phyloP scores from a whole-genome alignment of 257 asterid species.

The Jacaranda mimosifolia region DNA sequence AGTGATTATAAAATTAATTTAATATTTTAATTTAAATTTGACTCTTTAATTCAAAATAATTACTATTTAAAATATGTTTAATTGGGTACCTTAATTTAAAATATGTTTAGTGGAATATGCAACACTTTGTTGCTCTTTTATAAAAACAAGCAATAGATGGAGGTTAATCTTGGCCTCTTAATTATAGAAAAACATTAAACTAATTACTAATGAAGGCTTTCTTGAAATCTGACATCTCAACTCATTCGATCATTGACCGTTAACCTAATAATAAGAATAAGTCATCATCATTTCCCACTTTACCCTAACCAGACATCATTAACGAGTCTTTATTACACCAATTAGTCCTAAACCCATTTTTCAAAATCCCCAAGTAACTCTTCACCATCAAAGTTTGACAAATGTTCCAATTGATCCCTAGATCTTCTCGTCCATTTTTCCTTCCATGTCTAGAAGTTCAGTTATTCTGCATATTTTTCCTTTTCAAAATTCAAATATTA shows the following conservation, averaged over 20 bases:
- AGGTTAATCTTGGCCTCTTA: no score
- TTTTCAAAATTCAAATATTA: background rate
- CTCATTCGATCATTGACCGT: constrained; percentile 38
- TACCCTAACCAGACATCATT: constrained; percentile 13
- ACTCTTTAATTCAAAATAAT: no score
- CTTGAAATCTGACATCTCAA: constrained; percentile 31
- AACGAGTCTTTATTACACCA: constrained; percentile 1
- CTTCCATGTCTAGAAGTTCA: constrained; percentile 26
- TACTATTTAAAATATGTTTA: no score
- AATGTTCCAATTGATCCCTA: constrained; percentile 24
- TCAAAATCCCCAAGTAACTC: constrained; percentile 23
- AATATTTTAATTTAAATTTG: no score
- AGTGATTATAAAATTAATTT: no score
- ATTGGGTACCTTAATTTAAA: no score
- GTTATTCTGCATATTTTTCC: background rate
- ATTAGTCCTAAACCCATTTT: background rate
- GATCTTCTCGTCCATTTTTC: constrained; percentile 27
- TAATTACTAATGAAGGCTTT: background rate
- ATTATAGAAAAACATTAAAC: no score
- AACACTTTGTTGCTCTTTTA: no score
- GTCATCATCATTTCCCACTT: background rate
- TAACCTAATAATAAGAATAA: constrained; percentile 34
- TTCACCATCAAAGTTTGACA: background rate
- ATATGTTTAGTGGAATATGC: no score
- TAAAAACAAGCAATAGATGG: no score